Evolutionary conservation across 148 eudicot genomes (phyloP).

Genomic region (Fagopyrum esculentum): DNA sequence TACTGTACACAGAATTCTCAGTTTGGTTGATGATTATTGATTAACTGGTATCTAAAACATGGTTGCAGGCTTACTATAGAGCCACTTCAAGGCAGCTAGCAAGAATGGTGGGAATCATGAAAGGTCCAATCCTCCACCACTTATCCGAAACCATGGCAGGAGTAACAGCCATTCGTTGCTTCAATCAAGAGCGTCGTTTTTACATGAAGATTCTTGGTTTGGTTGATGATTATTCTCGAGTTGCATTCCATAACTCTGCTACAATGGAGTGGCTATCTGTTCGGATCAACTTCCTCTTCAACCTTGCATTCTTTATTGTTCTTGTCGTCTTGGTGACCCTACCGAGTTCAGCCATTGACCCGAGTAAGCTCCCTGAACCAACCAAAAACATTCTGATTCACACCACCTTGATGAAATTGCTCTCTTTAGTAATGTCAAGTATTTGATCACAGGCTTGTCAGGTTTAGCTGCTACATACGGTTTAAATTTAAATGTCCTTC

Average conservation of each 20-base stretch:
- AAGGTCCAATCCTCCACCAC: conserved; percentile 81
- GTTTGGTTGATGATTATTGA: background rate
- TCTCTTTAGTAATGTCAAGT: background rate
- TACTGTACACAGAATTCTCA: background rate
- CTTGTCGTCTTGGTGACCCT: conserved; percentile 68
- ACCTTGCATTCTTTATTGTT: conserved; percentile 71
- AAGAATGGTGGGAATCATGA: conserved; percentile 71
- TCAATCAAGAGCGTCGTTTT: conserved; percentile 68
- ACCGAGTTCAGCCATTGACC: conserved; percentile 73
- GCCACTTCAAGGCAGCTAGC: conserved; percentile 84
- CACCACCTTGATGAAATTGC: background rate
- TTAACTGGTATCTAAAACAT: background rate
- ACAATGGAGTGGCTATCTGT: conserved; percentile 94
- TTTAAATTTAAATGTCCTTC: conserved; percentile 65
- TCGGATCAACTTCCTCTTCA: conserved; percentile 76
- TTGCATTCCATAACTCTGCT: conserved; percentile 71
- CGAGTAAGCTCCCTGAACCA: conserved; percentile 44
- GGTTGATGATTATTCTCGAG: conserved; percentile 70
- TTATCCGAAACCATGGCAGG: conserved; percentile 74
- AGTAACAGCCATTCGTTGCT: conserved; percentile 68
- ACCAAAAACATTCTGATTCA: background rate
- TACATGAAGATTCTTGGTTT: conserved; percentile 33
- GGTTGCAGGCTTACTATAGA: conserved; percentile 67
- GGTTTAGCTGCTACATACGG: conserved; percentile 92
- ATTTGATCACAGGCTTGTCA: conserved; percentile 51